Evolutionary conservation across 2,329 filamentous ascomycete species (phyloP).

Genomic region (Sarocladium kiliense): DNA sequence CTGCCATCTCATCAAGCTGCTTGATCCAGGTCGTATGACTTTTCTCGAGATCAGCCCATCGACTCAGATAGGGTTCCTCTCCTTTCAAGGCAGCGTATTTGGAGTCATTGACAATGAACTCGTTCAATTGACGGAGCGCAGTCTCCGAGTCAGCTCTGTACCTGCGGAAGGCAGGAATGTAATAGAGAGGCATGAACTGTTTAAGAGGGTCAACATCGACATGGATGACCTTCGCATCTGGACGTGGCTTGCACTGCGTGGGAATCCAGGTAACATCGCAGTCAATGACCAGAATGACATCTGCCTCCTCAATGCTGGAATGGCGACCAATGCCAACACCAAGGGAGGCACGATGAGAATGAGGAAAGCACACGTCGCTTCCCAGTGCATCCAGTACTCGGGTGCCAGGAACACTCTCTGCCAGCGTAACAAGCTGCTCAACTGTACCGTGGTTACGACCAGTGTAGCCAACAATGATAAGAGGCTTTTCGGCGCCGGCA

Average conservation of each 20-base stretch:
- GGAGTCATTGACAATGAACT: slow-evolving; percentile 36
- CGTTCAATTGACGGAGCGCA: slow-evolving; percentile 61
- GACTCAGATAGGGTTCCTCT: background rate
- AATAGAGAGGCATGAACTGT: slow-evolving; percentile 64
- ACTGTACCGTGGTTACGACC: slow-evolving; percentile 60
- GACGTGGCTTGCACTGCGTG: slow-evolving; percentile 53
- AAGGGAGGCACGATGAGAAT: slow-evolving; percentile 56
- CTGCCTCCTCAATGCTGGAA: slow-evolving; percentile 64
- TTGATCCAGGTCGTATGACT: slow-evolving; percentile 16
- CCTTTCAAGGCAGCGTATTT: background rate
- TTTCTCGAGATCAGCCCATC: background rate
- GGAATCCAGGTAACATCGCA: slow-evolving; percentile 87
- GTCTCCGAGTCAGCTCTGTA: slow-evolving; percentile 58
- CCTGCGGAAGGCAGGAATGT: slow-evolving; percentile 55
- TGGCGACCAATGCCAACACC: slow-evolving; percentile 67
- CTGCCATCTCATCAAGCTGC: slow-evolving; percentile 17
- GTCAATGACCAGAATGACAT: slow-evolving; percentile 75
- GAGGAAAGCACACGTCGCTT: slow-evolving; percentile 71
- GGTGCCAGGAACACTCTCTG: slow-evolving; percentile 58
- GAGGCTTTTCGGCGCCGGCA: slow-evolving; percentile 53
- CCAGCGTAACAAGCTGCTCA: slow-evolving; percentile 56
- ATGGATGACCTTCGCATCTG: slow-evolving; percentile 48
- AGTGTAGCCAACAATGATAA: slow-evolving; percentile 64
- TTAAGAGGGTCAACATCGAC: slow-evolving; percentile 58
- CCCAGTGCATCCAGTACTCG: slow-evolving; percentile 67